These are phyloP conservation scores for Trichoderma asperellum DNA, from an alignment of 2,329 filamentous ascomycete species.

Conservation along the genomic window DNA sequence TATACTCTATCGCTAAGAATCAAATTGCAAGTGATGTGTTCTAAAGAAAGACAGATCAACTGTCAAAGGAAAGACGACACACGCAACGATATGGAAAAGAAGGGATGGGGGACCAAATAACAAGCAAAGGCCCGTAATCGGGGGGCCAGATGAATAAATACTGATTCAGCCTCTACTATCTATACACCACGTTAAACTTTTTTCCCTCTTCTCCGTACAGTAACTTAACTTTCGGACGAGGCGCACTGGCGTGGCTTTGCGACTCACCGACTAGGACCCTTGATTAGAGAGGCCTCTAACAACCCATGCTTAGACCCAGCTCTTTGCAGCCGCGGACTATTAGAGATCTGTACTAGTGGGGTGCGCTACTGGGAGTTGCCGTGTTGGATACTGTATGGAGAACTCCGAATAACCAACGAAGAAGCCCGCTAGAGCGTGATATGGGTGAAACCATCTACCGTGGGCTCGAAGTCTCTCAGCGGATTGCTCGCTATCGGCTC, in stretches of 20 bases:
- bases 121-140: neutral
- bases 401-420: neutral
- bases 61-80: neutral
- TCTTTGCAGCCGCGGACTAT: conserved; percentile 17
- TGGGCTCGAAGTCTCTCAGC: neutral
- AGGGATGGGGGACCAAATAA: neutral
- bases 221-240: neutral
- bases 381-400: conserved; percentile 24
- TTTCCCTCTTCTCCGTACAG: neutral
- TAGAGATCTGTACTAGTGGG: conserved; percentile 25
- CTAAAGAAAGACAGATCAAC: neutral
- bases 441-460: neutral
- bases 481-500: neutral
- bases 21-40: conserved; percentile 1
- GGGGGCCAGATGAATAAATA: conserved; percentile 14
- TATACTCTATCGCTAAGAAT: conserved; percentile 7
- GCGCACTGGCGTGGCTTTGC: conserved; percentile 18
- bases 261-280: conserved; percentile 16
- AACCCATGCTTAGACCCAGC: conserved; percentile 11
- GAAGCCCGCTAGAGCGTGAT: neutral
- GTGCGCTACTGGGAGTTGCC: conserved; percentile 20
- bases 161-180: neutral
- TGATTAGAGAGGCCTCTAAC: conserved; percentile 13
- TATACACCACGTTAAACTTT: conserved; percentile 2
- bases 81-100: neutral